Evolutionary conservation across 1,284 basidiomycete genomes (phyloP), one percentile per base, ranked within the genome.

Genomic region (Ganoderma leucocontextum): DNA sequence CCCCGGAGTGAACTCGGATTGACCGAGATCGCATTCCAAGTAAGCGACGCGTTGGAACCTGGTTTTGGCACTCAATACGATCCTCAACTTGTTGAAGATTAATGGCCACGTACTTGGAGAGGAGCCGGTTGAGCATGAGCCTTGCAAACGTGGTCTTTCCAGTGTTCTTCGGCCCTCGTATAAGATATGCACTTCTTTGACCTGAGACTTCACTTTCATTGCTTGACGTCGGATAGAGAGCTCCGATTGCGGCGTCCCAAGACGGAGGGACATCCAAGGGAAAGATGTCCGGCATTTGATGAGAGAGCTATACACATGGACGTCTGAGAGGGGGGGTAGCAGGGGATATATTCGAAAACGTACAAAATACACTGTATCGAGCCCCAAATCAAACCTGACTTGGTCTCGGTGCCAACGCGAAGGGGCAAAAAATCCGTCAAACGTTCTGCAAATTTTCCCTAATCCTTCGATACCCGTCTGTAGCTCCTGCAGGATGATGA

Each of bases 11-110:
- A 99, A 98, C 79, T 99, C 96, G 9, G 95, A 93, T 80, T 99
- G 97, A 12, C 97, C 97, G 3, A 96, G 75, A 80, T 99, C 97
- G 67, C 94, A 94, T 77, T 99, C 97, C 7, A 99, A 86, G 78
- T 90, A 98, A 0, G 95, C 96, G 2, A 98, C 95, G 22, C 85
- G 85, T 29, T 84, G 84, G 78, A 90, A 92, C 44, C 92, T 91
- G 68, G 15, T 57, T 61, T 42, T 25, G 60, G 38, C 22, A 81
- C 15, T 52, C 25, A n/a, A 38, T 22, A 15, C 29, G 33, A 58
- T 25, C 7, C 22, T 6, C 25, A 55, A 35, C 29, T 29, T 33
- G 22, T 12, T 29, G 29, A 9, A 29, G 1, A 35, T 25, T 6
- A 25, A 22, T 4, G 8, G 22, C 36, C 5, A n/a, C 83, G 71